These are phyloP conservation scores for Rhodotorula toruloides DNA, from an alignment of 768 basidiomycete genomes.

Conservation along the genomic window DNA sequence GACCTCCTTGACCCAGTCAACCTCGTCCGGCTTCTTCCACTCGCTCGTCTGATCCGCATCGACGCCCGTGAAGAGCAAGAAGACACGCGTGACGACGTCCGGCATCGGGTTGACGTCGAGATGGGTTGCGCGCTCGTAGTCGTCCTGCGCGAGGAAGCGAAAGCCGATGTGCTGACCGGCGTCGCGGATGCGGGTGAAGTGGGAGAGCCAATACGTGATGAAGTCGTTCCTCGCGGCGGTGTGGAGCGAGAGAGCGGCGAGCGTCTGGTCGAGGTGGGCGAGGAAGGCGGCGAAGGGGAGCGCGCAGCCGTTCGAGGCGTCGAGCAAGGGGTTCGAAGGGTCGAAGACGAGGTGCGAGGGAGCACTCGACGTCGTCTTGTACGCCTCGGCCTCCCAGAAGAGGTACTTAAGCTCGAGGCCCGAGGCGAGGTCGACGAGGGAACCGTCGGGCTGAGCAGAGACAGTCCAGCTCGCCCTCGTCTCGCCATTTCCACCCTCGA, in stretches of 20 bases:
- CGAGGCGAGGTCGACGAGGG: constrained; percentile 44
- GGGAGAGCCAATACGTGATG: constrained; percentile 55
- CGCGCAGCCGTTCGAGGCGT: constrained; percentile 43
- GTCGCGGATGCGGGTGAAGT: constrained; percentile 45
- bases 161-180: constrained; percentile 50
- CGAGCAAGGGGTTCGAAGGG: constrained; percentile 14
- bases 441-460: constrained; percentile 43
- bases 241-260: constrained; percentile 48
- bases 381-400: constrained; percentile 48
- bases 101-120: constrained; percentile 50
- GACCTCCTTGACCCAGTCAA: constrained; percentile 4
- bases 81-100: constrained; percentile 47
- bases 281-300: constrained; percentile 45
- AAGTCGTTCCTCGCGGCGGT: constrained; percentile 53
- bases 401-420: constrained; percentile 47
- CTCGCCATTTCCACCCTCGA: background rate
- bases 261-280: constrained; percentile 48
- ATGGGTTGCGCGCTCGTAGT: constrained; percentile 50
- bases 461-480: constrained; percentile 46
- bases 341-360: background rate
- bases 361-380: background rate
- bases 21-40: constrained; percentile 9
- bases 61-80: constrained; percentile 5
- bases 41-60: background rate
- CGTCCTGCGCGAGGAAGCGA: constrained; percentile 52